Base-by-base conservation (phyloP, 768 basidiomycete genomes). In the Rhodotorula kratochvilovae region DNA sequence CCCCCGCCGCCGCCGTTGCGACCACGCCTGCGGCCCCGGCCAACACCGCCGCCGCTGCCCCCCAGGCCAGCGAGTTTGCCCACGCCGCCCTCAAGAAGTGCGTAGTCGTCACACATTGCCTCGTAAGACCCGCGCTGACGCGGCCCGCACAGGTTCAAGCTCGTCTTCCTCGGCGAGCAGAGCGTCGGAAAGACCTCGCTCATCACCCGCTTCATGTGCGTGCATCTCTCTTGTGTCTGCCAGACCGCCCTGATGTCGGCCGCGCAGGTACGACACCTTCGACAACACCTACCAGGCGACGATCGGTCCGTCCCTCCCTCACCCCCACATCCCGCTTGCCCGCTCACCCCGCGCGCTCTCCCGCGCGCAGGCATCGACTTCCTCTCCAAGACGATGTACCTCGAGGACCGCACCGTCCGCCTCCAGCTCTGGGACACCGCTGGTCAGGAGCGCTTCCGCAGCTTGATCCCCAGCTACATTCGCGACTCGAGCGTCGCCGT, bases 261-360 rank as follows among this genome's bases (percentile, higher is more conserved):
- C n/a, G 82, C 90, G 91, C 80, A 94, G 98, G 96, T 99, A 99
- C 81, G 96, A 99, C 82, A 98, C 96, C 1, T 99, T 99, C 81
- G 96, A 99, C 84, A 98, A 98, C 81, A 98, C 95, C 55, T 99
- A 99, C 81, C 77, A 78, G 80, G 92, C 92, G 29, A 95, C 92
- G 17, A 95, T 95, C 79, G 92, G 73, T 74, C 3, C 54, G 73
- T 36, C 29, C 7, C 65, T 42, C 29, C 36, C 36, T 11, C 31
- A 45, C 43, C 48, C 58, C 31, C 5, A 36, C n/a, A 10, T 15
- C 46, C 27, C 7, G 16, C 55, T 16, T 5, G 29, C 36, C 27
- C 27, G 54, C 35, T 29, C 16, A 31, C 25, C 50, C n/a, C n/a
- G n/a, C n/a, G n/a, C 31, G 6, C 25, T 11, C 3, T 1, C 27